These are phyloP conservation scores for Gnaphalium uliginosum DNA, from an alignment of 129 eudicot genomes.

Conservation along the genomic window DNA sequence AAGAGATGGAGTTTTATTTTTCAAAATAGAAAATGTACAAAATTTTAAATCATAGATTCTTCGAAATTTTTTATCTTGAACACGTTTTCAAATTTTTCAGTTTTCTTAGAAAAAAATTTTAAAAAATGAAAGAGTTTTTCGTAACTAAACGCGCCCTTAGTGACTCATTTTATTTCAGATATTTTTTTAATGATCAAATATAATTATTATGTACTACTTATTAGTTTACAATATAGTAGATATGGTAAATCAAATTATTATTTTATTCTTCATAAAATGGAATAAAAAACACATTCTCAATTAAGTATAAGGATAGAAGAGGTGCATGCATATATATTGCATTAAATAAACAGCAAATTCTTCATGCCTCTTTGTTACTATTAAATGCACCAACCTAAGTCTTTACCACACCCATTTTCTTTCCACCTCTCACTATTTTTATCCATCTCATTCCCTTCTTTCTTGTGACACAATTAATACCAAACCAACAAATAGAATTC, in stretches of 20 bases:
- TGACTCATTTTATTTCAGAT: no score
- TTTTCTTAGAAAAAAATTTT: no score
- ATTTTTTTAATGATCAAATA: no score
- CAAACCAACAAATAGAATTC: slow-evolving; percentile 28
- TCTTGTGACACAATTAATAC: slow-evolving; percentile 38
- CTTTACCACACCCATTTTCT: slow-evolving; percentile 52
- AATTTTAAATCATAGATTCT: no score
- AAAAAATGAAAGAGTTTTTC: no score
- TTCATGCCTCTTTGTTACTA: slow-evolving; percentile 39
- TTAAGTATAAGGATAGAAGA: slow-evolving; percentile 25
- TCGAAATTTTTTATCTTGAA: no score
- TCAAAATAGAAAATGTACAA: no score
- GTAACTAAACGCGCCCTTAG: no score
- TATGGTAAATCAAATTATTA: neutral
- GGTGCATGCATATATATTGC: slow-evolving; percentile 40
- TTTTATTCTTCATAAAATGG: neutral
- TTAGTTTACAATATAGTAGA: neutral
- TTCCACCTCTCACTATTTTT: slow-evolving; percentile 46
- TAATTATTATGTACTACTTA: no score
- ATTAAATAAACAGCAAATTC: slow-evolving; percentile 49
- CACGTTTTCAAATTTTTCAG: no score
- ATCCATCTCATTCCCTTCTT: slow-evolving; percentile 33
- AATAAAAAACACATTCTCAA: slow-evolving; percentile 16
- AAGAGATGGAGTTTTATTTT: no score
- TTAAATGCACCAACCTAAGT: slow-evolving; percentile 58